phyloP scores from a whole-genome alignment of 768 basidiomycete genomes.

The Hypholoma sublateritium region DNA sequence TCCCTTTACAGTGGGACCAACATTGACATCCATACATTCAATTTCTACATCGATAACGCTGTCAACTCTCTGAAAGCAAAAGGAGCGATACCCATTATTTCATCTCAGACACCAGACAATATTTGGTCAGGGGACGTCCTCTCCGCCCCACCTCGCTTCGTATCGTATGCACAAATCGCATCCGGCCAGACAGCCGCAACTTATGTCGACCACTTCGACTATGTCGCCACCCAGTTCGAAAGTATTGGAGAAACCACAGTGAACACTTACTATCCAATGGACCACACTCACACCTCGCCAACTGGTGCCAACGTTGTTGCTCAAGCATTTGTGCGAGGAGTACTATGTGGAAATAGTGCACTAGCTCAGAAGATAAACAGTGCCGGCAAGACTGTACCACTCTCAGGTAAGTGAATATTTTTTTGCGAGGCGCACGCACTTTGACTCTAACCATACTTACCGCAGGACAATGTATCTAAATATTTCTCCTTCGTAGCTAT shows the following conservation, averaged over 20 bases:
- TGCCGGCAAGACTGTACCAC: constrained; percentile 36
- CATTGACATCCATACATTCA: constrained; percentile 44
- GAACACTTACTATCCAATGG: constrained; percentile 41
- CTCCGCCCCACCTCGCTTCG: constrained; percentile 40
- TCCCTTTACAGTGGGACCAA: constrained; percentile 31
- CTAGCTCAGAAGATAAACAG: constrained; percentile 34
- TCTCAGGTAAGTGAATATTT: constrained; percentile 18
- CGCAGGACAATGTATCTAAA: constrained; percentile 1
- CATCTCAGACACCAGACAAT: constrained; percentile 48
- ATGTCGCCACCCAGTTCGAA: constrained; percentile 42
- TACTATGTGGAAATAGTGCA: constrained; percentile 37
- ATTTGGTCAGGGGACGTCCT: constrained; percentile 37
- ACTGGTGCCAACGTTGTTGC: constrained; percentile 48
- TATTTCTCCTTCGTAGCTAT: neutral
- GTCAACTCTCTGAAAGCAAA: constrained; percentile 41
- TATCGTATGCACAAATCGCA: constrained; percentile 40
- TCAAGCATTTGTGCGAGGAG: constrained; percentile 44
- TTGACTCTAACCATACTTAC: neutral
- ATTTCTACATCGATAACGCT: constrained; percentile 45
- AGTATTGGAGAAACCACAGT: constrained; percentile 37
- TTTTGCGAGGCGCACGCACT: neutral
- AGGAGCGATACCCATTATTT: constrained; percentile 47
- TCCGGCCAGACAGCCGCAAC: constrained; percentile 35
- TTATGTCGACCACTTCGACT: constrained; percentile 48
- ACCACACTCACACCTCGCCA: constrained; percentile 46